Evolutionary conservation across 129 eudicot genomes (phyloP).

Genomic region (Artemisia annua): DNA sequence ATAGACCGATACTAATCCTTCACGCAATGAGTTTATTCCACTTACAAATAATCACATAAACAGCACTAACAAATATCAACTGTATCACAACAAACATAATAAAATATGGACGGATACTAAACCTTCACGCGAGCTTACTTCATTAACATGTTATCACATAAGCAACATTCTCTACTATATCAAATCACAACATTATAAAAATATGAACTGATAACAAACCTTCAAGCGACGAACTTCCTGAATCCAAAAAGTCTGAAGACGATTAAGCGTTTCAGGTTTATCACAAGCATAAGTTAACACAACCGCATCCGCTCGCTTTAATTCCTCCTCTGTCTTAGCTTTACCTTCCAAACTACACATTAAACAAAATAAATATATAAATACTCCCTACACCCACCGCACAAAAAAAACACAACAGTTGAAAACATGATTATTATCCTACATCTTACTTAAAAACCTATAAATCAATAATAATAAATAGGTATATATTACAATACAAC

Average conservation of each 20-base stretch:
- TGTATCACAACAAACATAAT: not conserved
- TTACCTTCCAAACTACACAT: constrained; percentile 75
- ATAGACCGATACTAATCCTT: too few relatives aligned
- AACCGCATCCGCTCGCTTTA: constrained; percentile 90
- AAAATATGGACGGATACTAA: not conserved
- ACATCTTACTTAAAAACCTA: too few relatives aligned
- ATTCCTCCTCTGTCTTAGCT: constrained; percentile 81
- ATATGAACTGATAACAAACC: constrained; percentile 36
- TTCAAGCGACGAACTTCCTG: constrained; percentile 87
- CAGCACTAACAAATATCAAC: too few relatives aligned
- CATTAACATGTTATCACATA: too few relatives aligned
- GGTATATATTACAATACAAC: too few relatives aligned
- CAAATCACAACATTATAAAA: too few relatives aligned
- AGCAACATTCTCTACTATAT: too few relatives aligned
- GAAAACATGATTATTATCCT: too few relatives aligned
- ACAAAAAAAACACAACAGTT: not conserved
- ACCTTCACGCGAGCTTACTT: too few relatives aligned
- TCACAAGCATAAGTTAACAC: constrained; percentile 94
- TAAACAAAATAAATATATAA: not conserved
- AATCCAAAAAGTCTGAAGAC: constrained; percentile 82
- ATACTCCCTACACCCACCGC: not conserved
- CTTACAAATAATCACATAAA: not conserved
- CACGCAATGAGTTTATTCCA: too few relatives aligned
- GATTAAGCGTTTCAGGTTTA: constrained; percentile 68
- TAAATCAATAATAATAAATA: too few relatives aligned